Evolutionary conservation across 2,329 filamentous ascomycete genomes (phyloP).

Genomic region (Cladophialophora immunda): DNA sequence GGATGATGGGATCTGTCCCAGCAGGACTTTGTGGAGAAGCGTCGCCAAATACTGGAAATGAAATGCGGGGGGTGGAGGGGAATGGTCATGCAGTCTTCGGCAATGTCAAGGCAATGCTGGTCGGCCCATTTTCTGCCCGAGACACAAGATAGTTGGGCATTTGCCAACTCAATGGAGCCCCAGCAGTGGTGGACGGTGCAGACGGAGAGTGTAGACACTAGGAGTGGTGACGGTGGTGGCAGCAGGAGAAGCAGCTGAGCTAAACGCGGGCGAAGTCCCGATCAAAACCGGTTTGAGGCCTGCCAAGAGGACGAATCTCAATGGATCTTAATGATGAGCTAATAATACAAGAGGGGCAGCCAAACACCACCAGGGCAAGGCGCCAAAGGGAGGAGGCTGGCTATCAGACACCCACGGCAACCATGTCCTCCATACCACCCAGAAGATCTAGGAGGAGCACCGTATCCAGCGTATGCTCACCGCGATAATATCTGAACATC

Average conservation of each 20-base stretch:
- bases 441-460: background rate
- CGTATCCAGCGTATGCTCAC: no score
- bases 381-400: background rate
- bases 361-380: background rate
- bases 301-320: background rate
- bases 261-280: no score
- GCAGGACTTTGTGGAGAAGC: background rate
- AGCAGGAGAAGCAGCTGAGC: background rate
- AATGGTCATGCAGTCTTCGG: background rate
- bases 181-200: background rate
- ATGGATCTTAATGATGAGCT: constrained; percentile 15
- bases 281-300: background rate
- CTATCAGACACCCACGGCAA: background rate
- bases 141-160: background rate
- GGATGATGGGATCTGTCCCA: background rate
- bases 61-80: background rate
- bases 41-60: background rate
- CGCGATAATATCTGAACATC: background rate
- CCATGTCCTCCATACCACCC: background rate
- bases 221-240: background rate
- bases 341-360: constrained; percentile 20
- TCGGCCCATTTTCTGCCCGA: background rate
- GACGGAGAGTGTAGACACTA: no score
- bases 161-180: background rate
- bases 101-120: constrained; percentile 4